Conservation (phyloP, 345 rosid genomes). For the Isatis tinctoria region DNA sequence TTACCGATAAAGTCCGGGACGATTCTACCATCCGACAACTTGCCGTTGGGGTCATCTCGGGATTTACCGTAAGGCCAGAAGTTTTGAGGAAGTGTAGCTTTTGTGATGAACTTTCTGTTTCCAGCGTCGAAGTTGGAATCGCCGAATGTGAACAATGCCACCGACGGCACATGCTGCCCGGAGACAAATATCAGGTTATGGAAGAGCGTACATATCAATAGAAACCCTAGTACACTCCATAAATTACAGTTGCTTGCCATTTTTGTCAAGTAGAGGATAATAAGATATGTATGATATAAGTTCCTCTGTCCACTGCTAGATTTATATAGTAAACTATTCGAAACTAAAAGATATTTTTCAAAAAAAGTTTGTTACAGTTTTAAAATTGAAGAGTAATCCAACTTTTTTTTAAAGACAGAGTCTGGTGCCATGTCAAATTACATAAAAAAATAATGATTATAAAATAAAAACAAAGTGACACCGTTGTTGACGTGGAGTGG, state of each 20-base stretch:
- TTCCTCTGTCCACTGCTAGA: neutral
- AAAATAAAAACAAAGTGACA: no score
- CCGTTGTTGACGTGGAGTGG: no score
- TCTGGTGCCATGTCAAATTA: no score
- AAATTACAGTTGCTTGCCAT: neutral
- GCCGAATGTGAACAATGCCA: slow-evolving; percentile 27
- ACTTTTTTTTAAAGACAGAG: neutral
- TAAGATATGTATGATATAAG: neutral
- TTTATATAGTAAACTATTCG: neutral
- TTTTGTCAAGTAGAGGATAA: neutral
- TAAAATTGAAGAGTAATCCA: neutral
- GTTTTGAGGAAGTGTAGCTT: neutral
- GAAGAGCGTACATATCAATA: neutral
- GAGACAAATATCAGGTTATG: neutral
- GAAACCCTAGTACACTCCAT: neutral
- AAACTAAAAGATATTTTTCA: neutral
- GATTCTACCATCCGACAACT: slow-evolving; percentile 28
- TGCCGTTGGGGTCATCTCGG: slow-evolving; percentile 24
- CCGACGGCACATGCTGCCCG: slow-evolving; percentile 18
- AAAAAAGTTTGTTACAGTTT: neutral
- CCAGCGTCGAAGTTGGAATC: slow-evolving; percentile 33
- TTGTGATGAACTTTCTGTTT: slow-evolving; percentile 6
- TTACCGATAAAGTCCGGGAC: slow-evolving; percentile 35
- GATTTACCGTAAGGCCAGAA: slow-evolving; percentile 33
- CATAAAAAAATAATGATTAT: no score